Evolutionary conservation across 2,329 filamentous ascomycete genomes (phyloP), one percentile per base, ranked within the genome.

Genomic region (Sclerotinia spermophila): DNA sequence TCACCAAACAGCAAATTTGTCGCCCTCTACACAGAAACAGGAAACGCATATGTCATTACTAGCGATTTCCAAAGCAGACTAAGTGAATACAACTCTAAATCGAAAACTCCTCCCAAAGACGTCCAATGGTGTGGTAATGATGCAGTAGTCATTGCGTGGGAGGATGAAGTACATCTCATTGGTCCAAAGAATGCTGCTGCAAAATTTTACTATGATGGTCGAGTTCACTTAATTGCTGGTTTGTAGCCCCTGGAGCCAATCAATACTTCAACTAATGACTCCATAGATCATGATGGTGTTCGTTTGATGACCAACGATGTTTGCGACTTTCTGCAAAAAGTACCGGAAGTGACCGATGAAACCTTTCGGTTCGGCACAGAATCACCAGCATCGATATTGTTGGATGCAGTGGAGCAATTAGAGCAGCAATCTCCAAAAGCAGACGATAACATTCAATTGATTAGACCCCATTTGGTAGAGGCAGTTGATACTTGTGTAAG

Each of bases 111-210:
- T 1, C 96, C 96, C 5, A 91, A 93, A 76, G 93, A 96, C 74
- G 86, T 99, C 72, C 91, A 96, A 77, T 99, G 96, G 96, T 99
- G 96, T 80, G 96, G 96, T 7, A 95, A 96, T 77, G 95, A 98
- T 80, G 93, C 94, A 21, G 92, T 96, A 5, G 88, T 97, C 40
- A 89, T 99, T 76, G 94, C 94, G 0, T 99, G 96, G 96, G 96
- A 98, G 78, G 96, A 99, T 78, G 96, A 99, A 80, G 90, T 99
- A 5, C 96, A 97, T 78, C 86, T 99, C 40, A 91, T 99, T 72
- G 96, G 95, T 0, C 93, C 94, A 0, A 91, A 90, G 51, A 93
- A 93, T 58, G 87, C 91, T 15, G 89, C 91, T 7, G 89, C 83
- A 56, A 90, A 88, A 73, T 96, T 94, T 80, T 95, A 94, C 76